phyloP scores from a whole-genome alignment of 2,329 filamentous ascomycete genomes.

The Phialophora chinensis region DNA sequence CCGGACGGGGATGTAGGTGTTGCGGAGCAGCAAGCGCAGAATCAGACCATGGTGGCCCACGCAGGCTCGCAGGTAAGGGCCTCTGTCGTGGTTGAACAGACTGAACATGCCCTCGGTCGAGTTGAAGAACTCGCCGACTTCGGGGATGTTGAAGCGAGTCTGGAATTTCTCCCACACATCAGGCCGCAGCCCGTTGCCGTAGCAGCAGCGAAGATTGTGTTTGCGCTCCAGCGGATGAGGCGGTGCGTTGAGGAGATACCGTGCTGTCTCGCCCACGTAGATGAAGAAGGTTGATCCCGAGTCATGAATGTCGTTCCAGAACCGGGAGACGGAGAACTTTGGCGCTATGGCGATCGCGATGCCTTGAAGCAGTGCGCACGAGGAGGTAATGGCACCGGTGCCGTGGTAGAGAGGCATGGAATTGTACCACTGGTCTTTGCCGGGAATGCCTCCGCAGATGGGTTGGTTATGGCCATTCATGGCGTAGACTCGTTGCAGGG shows the following conservation, averaged over 20 bases:
- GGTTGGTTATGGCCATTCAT: conserved; percentile 42
- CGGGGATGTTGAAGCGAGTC: conserved; percentile 48
- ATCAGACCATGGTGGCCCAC: conserved; percentile 76
- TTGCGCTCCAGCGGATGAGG: conserved; percentile 53
- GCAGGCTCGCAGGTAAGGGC: conserved; percentile 66
- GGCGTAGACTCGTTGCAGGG: conserved; percentile 55
- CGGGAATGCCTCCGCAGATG: conserved; percentile 19
- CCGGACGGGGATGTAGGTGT: conserved; percentile 68
- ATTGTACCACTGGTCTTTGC: conserved; percentile 70
- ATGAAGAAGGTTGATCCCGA: conserved; percentile 64
- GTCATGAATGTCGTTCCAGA: conserved; percentile 42
- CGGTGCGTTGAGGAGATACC: conserved; percentile 55
- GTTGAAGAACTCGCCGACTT: conserved; percentile 77
- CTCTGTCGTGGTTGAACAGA: conserved; percentile 64
- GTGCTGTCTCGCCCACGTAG: conserved; percentile 57
- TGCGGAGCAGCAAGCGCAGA: conserved; percentile 58
- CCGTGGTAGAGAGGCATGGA: conserved; percentile 82
- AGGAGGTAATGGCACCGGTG: conserved; percentile 68
- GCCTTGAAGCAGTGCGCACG: conserved; percentile 59
- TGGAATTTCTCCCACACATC: conserved; percentile 58
- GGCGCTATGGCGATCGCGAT: conserved; percentile 50
- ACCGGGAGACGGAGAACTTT: conserved; percentile 42
- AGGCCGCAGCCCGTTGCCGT: conserved; percentile 56
- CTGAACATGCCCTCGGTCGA: conserved; percentile 74
- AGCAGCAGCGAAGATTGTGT: conserved; percentile 53